Evolutionary conservation across 192 early-diverging fungal genomes (phyloP), one percentile per base, ranked within the genome.

Genomic region (Podila verticillata): DNA sequence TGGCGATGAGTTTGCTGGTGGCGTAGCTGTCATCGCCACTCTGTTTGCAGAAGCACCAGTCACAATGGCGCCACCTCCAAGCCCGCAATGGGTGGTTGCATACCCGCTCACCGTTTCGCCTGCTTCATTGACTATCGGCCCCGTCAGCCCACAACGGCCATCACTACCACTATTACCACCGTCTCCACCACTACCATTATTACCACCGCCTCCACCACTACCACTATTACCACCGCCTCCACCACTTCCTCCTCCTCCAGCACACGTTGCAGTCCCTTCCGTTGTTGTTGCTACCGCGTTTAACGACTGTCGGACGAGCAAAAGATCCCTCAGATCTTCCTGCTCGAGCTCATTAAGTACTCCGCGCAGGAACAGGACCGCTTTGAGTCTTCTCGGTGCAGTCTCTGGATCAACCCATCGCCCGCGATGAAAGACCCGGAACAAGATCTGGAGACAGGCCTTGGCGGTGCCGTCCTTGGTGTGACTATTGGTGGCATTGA

Each of bases 361-460:
- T 0, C 63, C 63, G 19, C 75, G 56, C 56, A 78, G 35, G 29
- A 72, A 79, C 19, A 79, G 48, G 15, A 79, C 59, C 12, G 75
- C 22, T 8, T 67, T 79, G 26, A 79, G 51, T 48, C 63, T 71
- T n/a, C 75, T 32, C 5, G 75, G 51, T 0, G 8, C 57, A 57
- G 49, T 72, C 39, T 61, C 59, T 1, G 59, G 3, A 63, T 79
- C 75, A 6, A 79, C 51, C 68, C 68, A 79, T 0, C 69, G 68
- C 34, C 39, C 26, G 2, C 65, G 63, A 58, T 79, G 69, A 57
- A 66, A 67, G 19, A 63, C 68, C 0, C 75, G 58, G 26, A 67
- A 79, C 28, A 71, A 29, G 26, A 72, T 26, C 60, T 79, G 75
- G n/a, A 79, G 75, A 63, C 75, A 79, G 13, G 75, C 75, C 44